These are phyloP conservation scores for Ceratocystis alfenasii DNA, from an alignment of 2,329 filamentous ascomycete species.

Conservation along the genomic window DNA sequence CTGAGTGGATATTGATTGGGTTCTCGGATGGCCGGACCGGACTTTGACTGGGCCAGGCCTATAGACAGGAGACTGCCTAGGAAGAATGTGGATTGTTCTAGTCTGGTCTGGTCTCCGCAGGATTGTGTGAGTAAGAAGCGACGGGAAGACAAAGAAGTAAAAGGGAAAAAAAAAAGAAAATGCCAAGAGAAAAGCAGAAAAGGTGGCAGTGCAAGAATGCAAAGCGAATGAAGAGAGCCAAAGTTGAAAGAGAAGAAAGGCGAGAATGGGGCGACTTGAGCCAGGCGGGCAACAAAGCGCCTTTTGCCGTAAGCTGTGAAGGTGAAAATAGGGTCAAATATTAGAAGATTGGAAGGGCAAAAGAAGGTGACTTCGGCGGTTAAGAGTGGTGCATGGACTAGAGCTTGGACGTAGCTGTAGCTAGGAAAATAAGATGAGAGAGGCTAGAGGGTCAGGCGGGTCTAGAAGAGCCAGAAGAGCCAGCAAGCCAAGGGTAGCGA, in stretches of 20 bases:
- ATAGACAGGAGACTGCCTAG: too few species aligned
- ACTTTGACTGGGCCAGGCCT: too few species aligned
- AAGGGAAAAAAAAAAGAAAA: not conserved
- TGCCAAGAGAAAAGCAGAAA: not conserved
- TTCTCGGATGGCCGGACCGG: too few species aligned
- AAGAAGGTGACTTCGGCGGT: conserved; percentile 3
- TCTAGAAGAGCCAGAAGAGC: not conserved
- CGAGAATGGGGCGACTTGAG: not conserved
- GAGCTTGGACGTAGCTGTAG: conserved; percentile 8
- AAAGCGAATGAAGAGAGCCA: not conserved
- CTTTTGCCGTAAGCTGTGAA: conserved; percentile 3
- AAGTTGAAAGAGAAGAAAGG: not conserved
- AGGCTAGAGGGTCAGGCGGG: not conserved
- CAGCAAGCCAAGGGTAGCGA: not conserved
- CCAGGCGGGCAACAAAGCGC: conserved; percentile 7
- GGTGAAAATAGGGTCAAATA: too few species aligned
- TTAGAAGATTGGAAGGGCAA: not conserved
- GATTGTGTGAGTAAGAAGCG: too few species aligned
- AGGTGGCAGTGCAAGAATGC: conserved; percentile 9
- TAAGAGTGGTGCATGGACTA: conserved; percentile 4
- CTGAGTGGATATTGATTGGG: too few species aligned
- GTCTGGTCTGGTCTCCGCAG: too few species aligned
- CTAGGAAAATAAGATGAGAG: not conserved
- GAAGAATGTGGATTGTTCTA: too few species aligned
- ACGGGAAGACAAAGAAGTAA: too few species aligned